These are phyloP conservation scores for Aphanocladium album DNA, from an alignment of 2,329 filamentous ascomycete genomes.

Conservation along the genomic window DNA sequence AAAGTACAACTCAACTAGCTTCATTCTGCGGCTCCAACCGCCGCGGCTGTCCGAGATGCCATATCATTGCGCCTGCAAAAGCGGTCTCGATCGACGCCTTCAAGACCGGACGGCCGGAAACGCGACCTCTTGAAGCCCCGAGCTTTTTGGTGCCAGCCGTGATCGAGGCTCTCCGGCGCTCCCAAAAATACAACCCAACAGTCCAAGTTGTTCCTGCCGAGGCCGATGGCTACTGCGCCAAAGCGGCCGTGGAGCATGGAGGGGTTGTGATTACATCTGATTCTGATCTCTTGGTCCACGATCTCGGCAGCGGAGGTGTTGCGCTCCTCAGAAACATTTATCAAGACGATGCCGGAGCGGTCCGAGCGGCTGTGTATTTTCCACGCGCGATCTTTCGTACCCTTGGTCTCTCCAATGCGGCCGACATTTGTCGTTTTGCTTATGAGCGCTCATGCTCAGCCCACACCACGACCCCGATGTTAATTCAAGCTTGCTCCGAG, in stretches of 20 bases:
- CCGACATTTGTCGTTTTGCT: conserved; percentile 28
- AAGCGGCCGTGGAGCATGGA: conserved; percentile 48
- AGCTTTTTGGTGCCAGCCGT: conserved; percentile 74
- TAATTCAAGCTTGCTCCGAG: conserved; percentile 24
- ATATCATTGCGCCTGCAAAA: conserved; percentile 16
- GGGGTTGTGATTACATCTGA: conserved; percentile 72
- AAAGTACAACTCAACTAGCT: conserved; percentile 50
- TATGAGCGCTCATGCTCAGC: conserved; percentile 29
- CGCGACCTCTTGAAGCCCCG: conserved; percentile 42
- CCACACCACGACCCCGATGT: conserved; percentile 25
- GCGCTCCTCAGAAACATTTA: conserved; percentile 64
- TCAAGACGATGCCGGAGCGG: conserved; percentile 19
- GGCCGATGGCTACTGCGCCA: conserved; percentile 76
- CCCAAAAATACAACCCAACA: conserved; percentile 34
- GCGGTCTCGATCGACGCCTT: conserved; percentile 20
- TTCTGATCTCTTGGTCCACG: conserved; percentile 75
- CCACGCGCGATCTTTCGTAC: conserved; percentile 35
- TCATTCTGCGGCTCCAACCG: conserved; percentile 35
- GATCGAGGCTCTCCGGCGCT: conserved; percentile 60
- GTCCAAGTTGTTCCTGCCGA: conserved; percentile 70
- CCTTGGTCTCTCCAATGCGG: conserved; percentile 33
- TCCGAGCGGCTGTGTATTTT: conserved; percentile 25
- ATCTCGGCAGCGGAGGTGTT: conserved; percentile 61
- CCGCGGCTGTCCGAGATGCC: conserved; percentile 21
- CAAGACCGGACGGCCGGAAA: conserved; percentile 17